Evolutionary conservation across 768 basidiomycete genomes (phyloP).

Genomic region (Phaeolepiota aurea): DNA sequence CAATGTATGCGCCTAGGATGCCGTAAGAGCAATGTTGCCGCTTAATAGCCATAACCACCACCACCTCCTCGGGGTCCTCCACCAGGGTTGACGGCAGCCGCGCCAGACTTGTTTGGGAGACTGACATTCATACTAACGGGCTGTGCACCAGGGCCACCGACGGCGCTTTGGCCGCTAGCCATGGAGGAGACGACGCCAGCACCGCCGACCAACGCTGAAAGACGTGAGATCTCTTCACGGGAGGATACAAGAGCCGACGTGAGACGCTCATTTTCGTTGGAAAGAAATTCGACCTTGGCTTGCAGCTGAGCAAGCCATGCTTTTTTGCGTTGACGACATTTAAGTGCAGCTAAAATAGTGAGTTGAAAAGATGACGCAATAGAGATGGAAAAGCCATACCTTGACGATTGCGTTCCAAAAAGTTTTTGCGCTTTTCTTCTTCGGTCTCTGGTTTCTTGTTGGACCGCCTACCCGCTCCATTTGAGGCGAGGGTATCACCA

Average conservation of each 20-base stretch:
- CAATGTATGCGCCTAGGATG: neutral
- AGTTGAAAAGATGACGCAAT: conserved; percentile 1
- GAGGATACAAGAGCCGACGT: conserved; percentile 79
- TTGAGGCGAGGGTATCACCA: conserved; percentile 9
- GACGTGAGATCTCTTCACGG: conserved; percentile 85
- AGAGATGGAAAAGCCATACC: conserved; percentile 45
- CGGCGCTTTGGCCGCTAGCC: conserved; percentile 16
- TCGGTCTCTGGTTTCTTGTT: conserved; percentile 89
- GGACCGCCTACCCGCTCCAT: conserved; percentile 13
- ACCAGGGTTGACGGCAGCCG: conserved; percentile 18
- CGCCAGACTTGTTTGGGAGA: conserved; percentile 19
- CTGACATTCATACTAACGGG: conserved; percentile 40
- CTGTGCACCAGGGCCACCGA: conserved; percentile 24
- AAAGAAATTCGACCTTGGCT: conserved; percentile 85
- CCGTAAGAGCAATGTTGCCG: neutral
- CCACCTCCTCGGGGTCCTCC: conserved; percentile 22
- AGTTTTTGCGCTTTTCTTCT: conserved; percentile 95
- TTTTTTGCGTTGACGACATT: conserved; percentile 98
- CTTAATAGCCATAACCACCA: conserved; percentile 33
- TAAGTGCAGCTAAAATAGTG: conserved; percentile 70
- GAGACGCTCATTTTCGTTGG: conserved; percentile 93
- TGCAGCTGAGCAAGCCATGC: conserved; percentile 93
- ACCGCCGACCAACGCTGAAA: conserved; percentile 66
- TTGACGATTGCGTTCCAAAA: conserved; percentile 95
- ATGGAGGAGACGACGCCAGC: conserved; percentile 41